Conservation (phyloP, 805 yeast genomes). For the Nakazawaea wyomingensis region DNA sequence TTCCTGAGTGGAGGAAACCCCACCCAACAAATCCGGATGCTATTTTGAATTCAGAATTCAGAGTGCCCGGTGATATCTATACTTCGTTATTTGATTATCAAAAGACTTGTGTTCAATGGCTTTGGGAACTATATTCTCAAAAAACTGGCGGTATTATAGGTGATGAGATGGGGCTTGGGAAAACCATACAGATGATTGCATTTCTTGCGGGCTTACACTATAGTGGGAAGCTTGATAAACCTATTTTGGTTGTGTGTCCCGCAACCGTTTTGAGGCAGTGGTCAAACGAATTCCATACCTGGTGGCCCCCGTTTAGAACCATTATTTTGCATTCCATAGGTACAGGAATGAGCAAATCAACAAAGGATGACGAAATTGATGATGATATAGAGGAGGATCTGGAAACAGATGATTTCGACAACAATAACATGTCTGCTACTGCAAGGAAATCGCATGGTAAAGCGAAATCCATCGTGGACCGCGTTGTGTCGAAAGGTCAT, state of each 20-base stretch:
- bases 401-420: conserved; percentile 33
- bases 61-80: conserved; percentile 86
- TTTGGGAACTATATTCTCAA: conserved; percentile 88
- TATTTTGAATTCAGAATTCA: conserved; percentile 59
- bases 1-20: conserved; percentile 64
- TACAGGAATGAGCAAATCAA: conserved; percentile 58
- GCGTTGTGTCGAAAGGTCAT: conserved; percentile 66
- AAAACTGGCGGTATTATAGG: conserved; percentile 93
- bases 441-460: conserved; percentile 25
- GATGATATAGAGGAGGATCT: conserved; percentile 44
- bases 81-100: conserved; percentile 88
- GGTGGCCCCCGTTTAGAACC: conserved; percentile 97
- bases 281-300: conserved; percentile 92
- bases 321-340: conserved; percentile 91
- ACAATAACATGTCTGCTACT: conserved; percentile 18
- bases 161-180: conserved; percentile 98
- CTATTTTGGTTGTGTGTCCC: conserved; percentile 87
- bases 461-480: conserved; percentile 42
- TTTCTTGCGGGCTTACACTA: conserved; percentile 89
- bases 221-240: conserved; percentile 67
- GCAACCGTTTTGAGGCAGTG: conserved; percentile 96
- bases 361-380: conserved; percentile 36
- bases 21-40: conserved; percentile 81
- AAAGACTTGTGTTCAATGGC: conserved; percentile 95
- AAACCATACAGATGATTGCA: conserved; percentile 88